Percentiles rank a stretch among this genome's conserved stretches.
These are phyloP conservation scores for Apophysomyces variabilis DNA, from an alignment of 371 early-diverging fungal species.

Conservation along the genomic window DNA sequence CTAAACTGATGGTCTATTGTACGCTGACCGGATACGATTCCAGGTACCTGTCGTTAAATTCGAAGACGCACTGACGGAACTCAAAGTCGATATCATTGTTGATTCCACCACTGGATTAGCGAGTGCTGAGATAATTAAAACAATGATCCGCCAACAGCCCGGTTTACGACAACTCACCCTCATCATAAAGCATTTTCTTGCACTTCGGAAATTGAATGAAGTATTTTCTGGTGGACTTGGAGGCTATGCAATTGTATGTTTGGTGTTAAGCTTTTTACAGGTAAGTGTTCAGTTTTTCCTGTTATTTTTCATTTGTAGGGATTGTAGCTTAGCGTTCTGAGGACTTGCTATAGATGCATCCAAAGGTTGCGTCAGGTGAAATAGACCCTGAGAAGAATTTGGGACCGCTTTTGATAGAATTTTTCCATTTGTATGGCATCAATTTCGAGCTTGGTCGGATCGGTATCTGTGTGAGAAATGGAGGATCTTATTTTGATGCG, in stretches of 20 bases:
- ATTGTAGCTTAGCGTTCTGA: neutral
- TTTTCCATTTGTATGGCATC: conserved; percentile 94
- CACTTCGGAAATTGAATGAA: conserved; percentile 81
- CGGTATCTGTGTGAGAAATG: conserved; percentile 68
- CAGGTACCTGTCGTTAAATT: conserved; percentile 95
- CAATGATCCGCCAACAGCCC: conserved; percentile 57
- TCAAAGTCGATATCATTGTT: conserved; percentile 85
- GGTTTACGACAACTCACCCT: conserved; percentile 73
- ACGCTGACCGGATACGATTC: neutral
- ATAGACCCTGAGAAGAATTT: conserved; percentile 81
- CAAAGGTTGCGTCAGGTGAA: conserved; percentile 67
- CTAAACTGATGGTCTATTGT: neutral
- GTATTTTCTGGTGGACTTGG: conserved; percentile 94
- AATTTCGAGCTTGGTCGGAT: conserved; percentile 71
- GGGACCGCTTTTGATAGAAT: conserved; percentile 91
- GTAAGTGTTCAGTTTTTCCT: conserved; percentile 20
- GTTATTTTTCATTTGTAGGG: neutral
- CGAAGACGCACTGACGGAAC: conserved; percentile 67
- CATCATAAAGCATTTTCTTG: conserved; percentile 85
- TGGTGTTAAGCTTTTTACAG: conserved; percentile 88
- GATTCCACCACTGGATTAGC: conserved; percentile 74
- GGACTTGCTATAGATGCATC: conserved; percentile 71
- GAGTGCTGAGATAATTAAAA: conserved; percentile 63
- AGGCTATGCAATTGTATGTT: conserved; percentile 86
- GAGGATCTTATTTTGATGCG: conserved; percentile 68